Evolutionary conservation across 192 early-diverging fungal species (phyloP), one percentile per base, ranked within the genome.

Genomic region (Umbelopsis vinacea): DNA sequence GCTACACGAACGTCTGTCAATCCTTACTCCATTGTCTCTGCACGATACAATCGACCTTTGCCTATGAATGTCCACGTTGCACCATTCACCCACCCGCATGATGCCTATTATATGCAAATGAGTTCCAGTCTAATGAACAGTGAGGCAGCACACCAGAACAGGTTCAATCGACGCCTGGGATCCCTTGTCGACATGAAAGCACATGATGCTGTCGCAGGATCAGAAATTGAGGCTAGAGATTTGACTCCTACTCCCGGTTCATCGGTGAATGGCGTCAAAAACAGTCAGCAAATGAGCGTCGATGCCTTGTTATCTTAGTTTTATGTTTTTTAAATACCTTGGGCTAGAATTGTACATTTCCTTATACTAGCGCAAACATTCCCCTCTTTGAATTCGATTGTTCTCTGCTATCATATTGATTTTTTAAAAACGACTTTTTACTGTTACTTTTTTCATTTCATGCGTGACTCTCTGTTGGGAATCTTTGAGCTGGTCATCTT

Each of bases 201-300:
- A 35, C 57, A 63, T 19, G 57, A 63, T 7, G 26, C 57, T 11
- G 26, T 63, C 12, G 35, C 8, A 35, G 26, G 29, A 14, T 35
- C 24, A 12, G 57, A 63, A 17, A 22, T 63, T 4, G 57, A 63
- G 37, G 12, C 57, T 37, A 29, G 57, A 37, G 57, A 63, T 37
- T 35, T 63, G 33, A 22, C 26, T 6, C 4, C 57, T 35, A 63
- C 57, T 19, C 19, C 29, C 1, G 57, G 57, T 38, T 11, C 26
- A 15, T 35, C 26, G 10, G 33, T 26, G 33, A 63, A 63, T 37
- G 57, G 57, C 29, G 29, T 37, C 7, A 63, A 63, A 63, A 63
- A 63, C 33, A 63, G 57, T 38, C 57, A 63, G 57, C 57, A 63
- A n/a, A 63, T 63, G 57, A 63, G 57, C 33, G 57, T 63, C 33